Evolutionary conservation across 441 rosid species (phyloP).

Genomic region (Syzygium malaccense): DNA sequence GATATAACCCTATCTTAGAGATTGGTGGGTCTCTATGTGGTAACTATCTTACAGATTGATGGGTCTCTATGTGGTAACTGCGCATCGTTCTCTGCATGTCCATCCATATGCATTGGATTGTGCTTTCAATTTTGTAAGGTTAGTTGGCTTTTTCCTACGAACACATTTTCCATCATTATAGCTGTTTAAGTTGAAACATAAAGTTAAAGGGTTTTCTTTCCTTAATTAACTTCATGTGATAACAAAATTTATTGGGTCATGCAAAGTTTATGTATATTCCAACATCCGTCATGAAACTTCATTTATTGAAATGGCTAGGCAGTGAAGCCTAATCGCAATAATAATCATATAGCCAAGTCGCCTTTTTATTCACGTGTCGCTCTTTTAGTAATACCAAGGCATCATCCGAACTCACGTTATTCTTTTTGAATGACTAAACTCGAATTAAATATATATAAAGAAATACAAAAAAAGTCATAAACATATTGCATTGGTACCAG

Average conservation of each 20-base stretch:
- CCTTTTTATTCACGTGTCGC: neutral
- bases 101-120: too few relatives aligned
- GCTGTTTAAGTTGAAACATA: neutral
- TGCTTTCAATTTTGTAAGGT: too few relatives aligned
- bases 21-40: too few relatives aligned
- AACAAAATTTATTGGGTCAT: too few relatives aligned
- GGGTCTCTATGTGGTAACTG: too few relatives aligned
- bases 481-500: too few relatives aligned
- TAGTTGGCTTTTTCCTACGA: too few relatives aligned
- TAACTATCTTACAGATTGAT: too few relatives aligned
- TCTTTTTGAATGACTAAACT: neutral
- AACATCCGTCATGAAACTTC: neutral
- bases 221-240: neutral
- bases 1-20: too few relatives aligned
- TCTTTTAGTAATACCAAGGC: neutral
- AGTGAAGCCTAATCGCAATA: neutral
- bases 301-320: neutral
- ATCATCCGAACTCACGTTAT: neutral
- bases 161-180: too few relatives aligned
- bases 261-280: neutral
- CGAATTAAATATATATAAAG: neutral
- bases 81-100: too few relatives aligned
- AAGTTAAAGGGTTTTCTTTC: neutral
- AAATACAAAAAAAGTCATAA: too few relatives aligned
- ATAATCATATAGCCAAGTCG: neutral